A percentile compares a stretch with the other conserved stretches of the same genome.
These are phyloP conservation scores for Lanmaoa rubissima DNA, from an alignment of 768 basidiomycete genomes.

Conservation along the genomic window DNA sequence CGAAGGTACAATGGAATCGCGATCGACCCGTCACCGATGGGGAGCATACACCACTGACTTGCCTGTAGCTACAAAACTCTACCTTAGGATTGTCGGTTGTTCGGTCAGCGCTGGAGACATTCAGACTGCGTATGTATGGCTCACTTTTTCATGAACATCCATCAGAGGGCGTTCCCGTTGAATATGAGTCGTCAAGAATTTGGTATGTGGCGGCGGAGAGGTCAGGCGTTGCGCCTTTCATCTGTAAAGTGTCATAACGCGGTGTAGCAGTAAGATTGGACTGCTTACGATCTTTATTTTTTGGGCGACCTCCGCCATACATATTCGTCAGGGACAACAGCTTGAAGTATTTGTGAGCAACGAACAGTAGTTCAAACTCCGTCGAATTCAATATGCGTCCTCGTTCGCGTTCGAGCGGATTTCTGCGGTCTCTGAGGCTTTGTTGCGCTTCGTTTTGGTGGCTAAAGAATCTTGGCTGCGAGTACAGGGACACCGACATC, in stretches of 20 bases:
- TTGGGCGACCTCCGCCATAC: no score
- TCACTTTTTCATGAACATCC: slow-evolving; percentile 99
- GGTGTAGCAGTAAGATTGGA: neutral
- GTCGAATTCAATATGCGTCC: no score
- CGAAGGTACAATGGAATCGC: slow-evolving; percentile 15
- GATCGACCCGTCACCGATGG: neutral
- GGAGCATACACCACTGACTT: no score
- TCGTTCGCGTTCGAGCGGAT: no score
- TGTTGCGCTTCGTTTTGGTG: no score
- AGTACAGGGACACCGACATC: no score
- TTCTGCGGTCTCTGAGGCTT: no score
- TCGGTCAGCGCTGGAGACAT: slow-evolving; percentile 2
- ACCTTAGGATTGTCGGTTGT: slow-evolving; percentile 79
- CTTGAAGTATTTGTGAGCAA: no score
- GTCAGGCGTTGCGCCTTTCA: slow-evolving; percentile 79
- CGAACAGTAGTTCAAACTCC: no score
- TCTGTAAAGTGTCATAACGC: slow-evolving; percentile 43
- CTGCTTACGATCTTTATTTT: slow-evolving; percentile 35
- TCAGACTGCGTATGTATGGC: slow-evolving; percentile 22
- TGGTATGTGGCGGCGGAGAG: slow-evolving; percentile 89
- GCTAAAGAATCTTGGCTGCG: no score
- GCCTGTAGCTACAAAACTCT: slow-evolving; percentile 98
- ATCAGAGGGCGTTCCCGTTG: slow-evolving; percentile 92
- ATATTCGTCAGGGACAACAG: no score
- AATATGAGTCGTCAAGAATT: slow-evolving; percentile 92